A percentile compares a stretch with the other conserved stretches of the same genome.
These are phyloP conservation scores for Diaporthe caulivora DNA, from an alignment of 2,329 filamentous ascomycete genomes.

Conservation along the genomic window DNA sequence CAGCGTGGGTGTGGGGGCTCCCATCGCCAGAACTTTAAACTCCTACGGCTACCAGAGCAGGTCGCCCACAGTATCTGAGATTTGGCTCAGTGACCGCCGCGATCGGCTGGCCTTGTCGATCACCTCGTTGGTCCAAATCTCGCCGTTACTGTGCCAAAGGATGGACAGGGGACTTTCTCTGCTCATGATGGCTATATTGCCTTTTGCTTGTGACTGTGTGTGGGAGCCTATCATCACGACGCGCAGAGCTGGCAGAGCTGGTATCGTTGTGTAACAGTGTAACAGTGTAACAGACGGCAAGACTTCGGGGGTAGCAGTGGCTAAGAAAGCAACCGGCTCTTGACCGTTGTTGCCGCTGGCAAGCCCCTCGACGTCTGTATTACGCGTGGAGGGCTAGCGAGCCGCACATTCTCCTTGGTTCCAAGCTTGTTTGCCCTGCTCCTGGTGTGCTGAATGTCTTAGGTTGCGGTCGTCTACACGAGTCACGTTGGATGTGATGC, in stretches of 20 bases:
- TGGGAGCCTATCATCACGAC: slow-evolving; percentile 31
- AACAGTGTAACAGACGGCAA: slow-evolving; percentile 11
- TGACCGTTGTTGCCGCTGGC: slow-evolving; percentile 34
- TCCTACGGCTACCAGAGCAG: not conserved
- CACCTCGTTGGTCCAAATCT: not conserved
- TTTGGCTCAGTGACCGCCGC: slow-evolving; percentile 15
- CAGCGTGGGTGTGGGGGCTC: slow-evolving; percentile 12
- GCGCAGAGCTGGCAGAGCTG: slow-evolving; percentile 2
- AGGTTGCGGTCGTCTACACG: slow-evolving; percentile 41
- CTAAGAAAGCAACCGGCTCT: slow-evolving; percentile 4
- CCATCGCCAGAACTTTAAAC: slow-evolving; percentile 18
- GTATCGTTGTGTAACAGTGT: slow-evolving; percentile 17
- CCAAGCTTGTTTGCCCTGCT: slow-evolving; percentile 38
- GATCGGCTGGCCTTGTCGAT: slow-evolving; percentile 13
- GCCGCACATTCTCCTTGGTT: slow-evolving; percentile 25
- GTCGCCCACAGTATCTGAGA: slow-evolving; percentile 13
- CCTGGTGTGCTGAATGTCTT: slow-evolving; percentile 51
- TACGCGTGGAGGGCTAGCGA: slow-evolving; percentile 32
- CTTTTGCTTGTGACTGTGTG: slow-evolving; percentile 1
- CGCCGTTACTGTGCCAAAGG: slow-evolving; percentile 20
- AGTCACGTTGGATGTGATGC: slow-evolving; percentile 48
- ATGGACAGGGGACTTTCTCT: slow-evolving; percentile 6
- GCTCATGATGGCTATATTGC: not conserved
- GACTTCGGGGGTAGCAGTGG: slow-evolving; percentile 16
- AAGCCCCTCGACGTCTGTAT: slow-evolving; percentile 22